Base-by-base conservation (phyloP, 768 basidiomycete species). In the Leccinum barrowsii region DNA sequence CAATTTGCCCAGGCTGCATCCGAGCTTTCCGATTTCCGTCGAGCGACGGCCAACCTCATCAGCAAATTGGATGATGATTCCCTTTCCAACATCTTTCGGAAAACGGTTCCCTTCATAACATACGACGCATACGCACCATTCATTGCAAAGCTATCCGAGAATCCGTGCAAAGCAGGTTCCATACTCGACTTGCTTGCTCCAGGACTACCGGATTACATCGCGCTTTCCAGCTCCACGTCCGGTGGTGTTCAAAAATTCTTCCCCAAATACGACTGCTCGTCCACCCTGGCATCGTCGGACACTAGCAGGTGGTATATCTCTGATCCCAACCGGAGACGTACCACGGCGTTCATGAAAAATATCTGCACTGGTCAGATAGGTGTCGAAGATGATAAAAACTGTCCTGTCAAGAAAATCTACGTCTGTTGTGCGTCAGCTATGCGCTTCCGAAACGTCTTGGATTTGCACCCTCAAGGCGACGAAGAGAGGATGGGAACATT, bases 121-220 rank as follows among this genome's bases (percentile, higher is more conserved):
- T 65, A 67, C 17, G 63, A 59, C 0, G 48, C 61, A 8, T 68
- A 65, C 21, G 42, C 48, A 7, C 67, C 67, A 3, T 60, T 60
- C 22, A 2, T 67, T 17, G 46, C 62, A 19, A 60, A 19, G 40
- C 51, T 61, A 35, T 44, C 30, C 2, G 50, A 64, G 19, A 56
- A 30, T 19, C 57, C 62, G 1, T 1, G 35, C 35, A 35, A 35
- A 35, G 35, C 35, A 15, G 7, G 13, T 35, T 35, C 35, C 15
- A 35, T 35, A 15, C 5, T 15, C 35, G 7, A 35, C 35, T 35
- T 35, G 35, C 35, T 35, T 35, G 35, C 35, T 7, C 65, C 65
- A 2, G 67, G 67, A 24, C 7, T 67, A 1, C 67, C 67, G 13
- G 57, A 66, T 40, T 66, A n/a, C n/a, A 48, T 69, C 7, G 42